These are phyloP conservation scores for Prosopis cineraria DNA, from an alignment of 306 rosid genomes.

Conservation along the genomic window DNA sequence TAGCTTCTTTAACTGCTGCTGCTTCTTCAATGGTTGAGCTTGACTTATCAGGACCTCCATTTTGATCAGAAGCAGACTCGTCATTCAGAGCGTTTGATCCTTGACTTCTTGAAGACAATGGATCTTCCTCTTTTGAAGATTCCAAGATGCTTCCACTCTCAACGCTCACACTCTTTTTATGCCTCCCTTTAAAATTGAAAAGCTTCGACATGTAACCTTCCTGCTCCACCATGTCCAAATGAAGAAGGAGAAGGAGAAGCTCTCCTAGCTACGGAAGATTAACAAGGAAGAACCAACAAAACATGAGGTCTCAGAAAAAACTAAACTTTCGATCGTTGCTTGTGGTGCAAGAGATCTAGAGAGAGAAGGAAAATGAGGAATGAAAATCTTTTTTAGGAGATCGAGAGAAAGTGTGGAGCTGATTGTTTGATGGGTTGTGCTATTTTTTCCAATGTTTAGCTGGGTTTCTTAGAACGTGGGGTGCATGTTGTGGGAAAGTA, in stretches of 20 bases:
- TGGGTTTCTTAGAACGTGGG: constrained; percentile 64
- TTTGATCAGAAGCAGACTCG: neutral
- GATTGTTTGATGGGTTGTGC: constrained; percentile 41
- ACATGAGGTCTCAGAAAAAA: neutral
- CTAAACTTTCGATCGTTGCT: neutral
- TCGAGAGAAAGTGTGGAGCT: constrained; percentile 47
- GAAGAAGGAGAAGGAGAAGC: neutral
- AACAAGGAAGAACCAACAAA: neutral
- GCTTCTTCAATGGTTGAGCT: constrained; percentile 48
- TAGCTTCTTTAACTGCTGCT: constrained; percentile 50
- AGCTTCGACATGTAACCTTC: constrained; percentile 46
- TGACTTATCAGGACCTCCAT: constrained; percentile 32
- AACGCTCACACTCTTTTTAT: constrained; percentile 60
- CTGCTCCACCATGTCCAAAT: constrained; percentile 30
- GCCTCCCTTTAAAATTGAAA: constrained; percentile 50
- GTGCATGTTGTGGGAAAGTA: constrained; percentile 62
- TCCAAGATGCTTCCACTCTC: constrained; percentile 41
- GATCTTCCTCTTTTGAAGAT: constrained; percentile 37
- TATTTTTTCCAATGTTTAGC: constrained; percentile 38
- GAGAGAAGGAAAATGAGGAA: neutral
- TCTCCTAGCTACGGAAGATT: constrained; percentile 19
- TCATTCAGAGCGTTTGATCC: constrained; percentile 44
- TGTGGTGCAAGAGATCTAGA: neutral
- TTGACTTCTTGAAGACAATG: constrained; percentile 45
- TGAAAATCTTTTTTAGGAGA: constrained; percentile 6